Evolutionary conservation across 1,139 yeast genomes (phyloP).

Genomic region (Protomyces gravidus): DNA sequence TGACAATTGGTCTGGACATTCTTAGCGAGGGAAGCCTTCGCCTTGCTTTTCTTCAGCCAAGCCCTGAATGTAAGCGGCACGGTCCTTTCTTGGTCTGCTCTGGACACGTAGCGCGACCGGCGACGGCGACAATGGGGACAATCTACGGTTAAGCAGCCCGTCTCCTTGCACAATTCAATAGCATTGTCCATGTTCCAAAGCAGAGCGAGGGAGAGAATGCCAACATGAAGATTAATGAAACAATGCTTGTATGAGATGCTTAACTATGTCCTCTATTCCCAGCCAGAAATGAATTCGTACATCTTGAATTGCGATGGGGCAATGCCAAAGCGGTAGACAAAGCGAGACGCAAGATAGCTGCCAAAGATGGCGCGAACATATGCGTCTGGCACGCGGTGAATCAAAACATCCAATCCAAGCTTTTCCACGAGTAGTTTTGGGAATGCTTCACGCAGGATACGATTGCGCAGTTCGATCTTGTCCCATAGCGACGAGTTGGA

Average conservation of each 20-base stretch:
- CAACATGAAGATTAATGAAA: neutral
- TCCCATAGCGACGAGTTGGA: slow-evolving; percentile 83
- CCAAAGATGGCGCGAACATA: slow-evolving; percentile 89
- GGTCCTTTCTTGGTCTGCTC: no score
- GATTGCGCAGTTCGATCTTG: slow-evolving; percentile 71
- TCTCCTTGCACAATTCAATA: neutral
- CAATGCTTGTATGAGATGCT: neutral
- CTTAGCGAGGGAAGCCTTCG: no score
- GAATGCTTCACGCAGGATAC: slow-evolving; percentile 67
- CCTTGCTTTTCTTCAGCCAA: neutral
- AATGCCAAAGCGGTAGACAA: slow-evolving; percentile 75
- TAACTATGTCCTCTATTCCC: neutral
- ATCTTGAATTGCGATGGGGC: slow-evolving; percentile 50
- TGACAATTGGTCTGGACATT: no score
- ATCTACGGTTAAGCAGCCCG: neutral
- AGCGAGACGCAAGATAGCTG: slow-evolving; percentile 80
- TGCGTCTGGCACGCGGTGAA: slow-evolving; percentile 77
- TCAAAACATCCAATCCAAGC: slow-evolving; percentile 70
- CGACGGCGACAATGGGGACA: neutral
- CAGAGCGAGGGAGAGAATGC: neutral
- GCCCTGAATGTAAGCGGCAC: no score
- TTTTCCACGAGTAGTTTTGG: slow-evolving; percentile 67
- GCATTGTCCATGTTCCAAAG: neutral
- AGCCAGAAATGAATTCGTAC: slow-evolving; percentile 24
- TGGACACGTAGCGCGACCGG: neutral